Evolutionary conservation across 2,329 filamentous ascomycete genomes (phyloP), one percentile per base, ranked within the genome.

Genomic region (Arthrobotrys conoides): DNA sequence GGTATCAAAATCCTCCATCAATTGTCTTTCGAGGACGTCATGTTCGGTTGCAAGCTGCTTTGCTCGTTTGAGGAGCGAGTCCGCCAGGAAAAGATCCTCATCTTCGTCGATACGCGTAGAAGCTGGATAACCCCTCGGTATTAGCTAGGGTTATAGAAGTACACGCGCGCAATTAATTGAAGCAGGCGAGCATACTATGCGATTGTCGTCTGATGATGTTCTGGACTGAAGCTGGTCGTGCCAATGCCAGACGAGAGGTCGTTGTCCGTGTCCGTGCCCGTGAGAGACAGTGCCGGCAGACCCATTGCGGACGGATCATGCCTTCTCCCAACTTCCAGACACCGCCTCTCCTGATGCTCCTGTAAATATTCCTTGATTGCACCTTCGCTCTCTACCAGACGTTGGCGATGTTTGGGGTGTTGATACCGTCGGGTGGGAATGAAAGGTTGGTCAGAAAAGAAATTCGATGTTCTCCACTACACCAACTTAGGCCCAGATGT

Each of bases 21-120:
- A 87, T 18, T 86, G 83, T 27, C 83, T 83, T 61, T 86, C 86
- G n/a, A 92, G 86, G 53, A 85, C 83, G 33, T 87, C 85, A 82
- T 91, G 88, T 80, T 92, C 90, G 80, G 85, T 84, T 0, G 89
- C 86, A 53, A 92, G 85, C 76, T 86, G 86, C 36, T 87, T 86
- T 8, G 90, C 90, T 79, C 90, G 88, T 49, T 87, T 86, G 72
- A 92, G 87, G 67, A 92, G 87, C 49, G 87, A 87, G 1, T 79
- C 79, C 0, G 80, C 63, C 14, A 82, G 75, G 65, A 65, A 73
- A 5, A 75, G 27, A 10, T 73, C 70, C 10, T 66, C 70, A 36
- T 73, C 57, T 20, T 66, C 48, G 53, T 46, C 38, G 5, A 51
- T 18, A 18, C 33, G 36, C 36, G 36, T n/a, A 44, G 68, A 59